These are phyloP conservation scores for Sugiyamaella novakii DNA, from an alignment of 1,139 yeast genomes.

Conservation along the genomic window DNA sequence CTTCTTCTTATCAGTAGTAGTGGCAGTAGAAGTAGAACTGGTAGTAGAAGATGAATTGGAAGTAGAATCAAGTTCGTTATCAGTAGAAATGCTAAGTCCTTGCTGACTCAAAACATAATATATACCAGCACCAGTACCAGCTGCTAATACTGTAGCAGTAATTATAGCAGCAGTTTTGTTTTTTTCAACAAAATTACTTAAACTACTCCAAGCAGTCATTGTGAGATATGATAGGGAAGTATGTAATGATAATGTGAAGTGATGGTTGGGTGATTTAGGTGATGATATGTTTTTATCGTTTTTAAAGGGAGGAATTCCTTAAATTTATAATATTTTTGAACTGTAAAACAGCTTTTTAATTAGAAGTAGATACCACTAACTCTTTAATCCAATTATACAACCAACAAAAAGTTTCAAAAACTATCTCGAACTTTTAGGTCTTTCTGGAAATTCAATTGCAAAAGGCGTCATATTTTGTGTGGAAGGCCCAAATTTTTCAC, in stretches of 20 bases:
- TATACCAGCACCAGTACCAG: slow-evolving; percentile 40
- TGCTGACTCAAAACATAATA: slow-evolving; percentile 32
- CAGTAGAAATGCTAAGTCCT: too few species aligned
- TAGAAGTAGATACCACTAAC: too few species aligned
- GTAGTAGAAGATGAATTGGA: slow-evolving; percentile 11
- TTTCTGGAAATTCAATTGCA: too few species aligned
- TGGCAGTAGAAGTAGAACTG: not conserved
- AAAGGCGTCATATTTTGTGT: too few species aligned
- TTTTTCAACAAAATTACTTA: slow-evolving; percentile 30
- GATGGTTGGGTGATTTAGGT: not conserved
- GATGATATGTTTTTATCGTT: not conserved
- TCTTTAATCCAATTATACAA: too few species aligned
- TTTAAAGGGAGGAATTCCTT: not conserved
- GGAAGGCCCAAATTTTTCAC: slow-evolving; percentile 8
- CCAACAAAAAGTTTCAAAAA: too few species aligned
- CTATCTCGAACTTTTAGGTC: too few species aligned
- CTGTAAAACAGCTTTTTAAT: too few species aligned
- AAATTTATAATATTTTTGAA: too few species aligned
- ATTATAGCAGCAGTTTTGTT: slow-evolving; percentile 40
- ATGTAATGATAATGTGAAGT: not conserved
- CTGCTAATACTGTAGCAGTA: slow-evolving; percentile 38
- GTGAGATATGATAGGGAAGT: too few species aligned
- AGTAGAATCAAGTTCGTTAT: not conserved
- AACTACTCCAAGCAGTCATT: slow-evolving; percentile 19
- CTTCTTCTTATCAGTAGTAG: slow-evolving; percentile 31